Evolutionary conservation across 345 rosid species (phyloP), one percentile per base, ranked within the genome.

Genomic region (Pugionium cornutum): DNA sequence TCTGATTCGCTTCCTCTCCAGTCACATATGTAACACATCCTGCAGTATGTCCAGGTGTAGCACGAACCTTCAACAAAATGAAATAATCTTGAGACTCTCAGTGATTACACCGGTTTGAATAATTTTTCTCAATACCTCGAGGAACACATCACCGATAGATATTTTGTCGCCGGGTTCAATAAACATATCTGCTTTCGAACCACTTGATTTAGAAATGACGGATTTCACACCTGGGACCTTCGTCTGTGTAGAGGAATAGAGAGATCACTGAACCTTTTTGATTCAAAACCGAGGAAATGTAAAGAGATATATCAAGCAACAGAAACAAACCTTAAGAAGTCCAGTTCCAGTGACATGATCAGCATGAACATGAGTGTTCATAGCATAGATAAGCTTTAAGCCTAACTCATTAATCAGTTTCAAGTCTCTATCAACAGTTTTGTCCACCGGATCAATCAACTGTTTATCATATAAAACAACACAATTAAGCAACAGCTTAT

Each of bases 341-440:
- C 95, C 96, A 39, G 97, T 81, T 30, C 99, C 97, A 9, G 96
- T 94, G 37, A 94, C 82, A 78, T 94, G 99, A 81, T 94, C 99
- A 35, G 99, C 99, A 79, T 94, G 99, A 4, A 90, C 97, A 77
- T 90, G 97, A 35, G 99, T 94, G 84, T 90, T 94, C 79, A 85
- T 62, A 2, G 90, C 98, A 80, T 89, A 89, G 1, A 83, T 40
- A 11, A 89, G 89, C 84, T 85, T 89, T 68, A 89, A 48, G 0
- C 96, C 96, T 68, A 92, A 51, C 28, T 92, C 97, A 65, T 75
- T 79, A 5, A 88, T 76, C 53, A 92, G 75, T 2, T 54, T 69
- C 71, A 92, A 63, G 71, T 92, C 98, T 75, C 98, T 92, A 45
- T 89, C 97, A n/a, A 83, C 98, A 1, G 92, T 89, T 63, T 59